Base-by-base conservation (phyloP, 148 eudicot genomes). In the Cornus florida region DNA sequence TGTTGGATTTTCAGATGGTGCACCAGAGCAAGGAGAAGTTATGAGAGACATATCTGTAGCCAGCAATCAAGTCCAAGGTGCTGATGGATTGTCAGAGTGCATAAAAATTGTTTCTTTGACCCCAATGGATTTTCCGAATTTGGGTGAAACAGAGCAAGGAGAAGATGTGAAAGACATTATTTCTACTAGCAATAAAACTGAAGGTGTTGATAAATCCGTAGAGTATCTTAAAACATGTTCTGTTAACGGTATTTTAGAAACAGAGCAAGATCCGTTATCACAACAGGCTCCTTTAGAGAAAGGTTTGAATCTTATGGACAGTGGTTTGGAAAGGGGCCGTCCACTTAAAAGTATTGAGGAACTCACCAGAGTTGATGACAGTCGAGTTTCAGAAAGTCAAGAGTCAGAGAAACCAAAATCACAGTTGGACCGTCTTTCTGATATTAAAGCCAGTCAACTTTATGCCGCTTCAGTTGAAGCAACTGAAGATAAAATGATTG, bases 221-320 rank as follows among this genome's bases (percentile, higher is more conserved):
- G 89, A 86, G 17, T 86, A 83, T 81, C 89, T 88, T 74, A 83
- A 86, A 56, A 64, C 72, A 38, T 80, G 81, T 86, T 77, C 84
- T 59, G 82, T 74, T 74, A 12, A 82, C 62, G 74, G 87, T 78
- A 74, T 83, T 6, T 89, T 87, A 70, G 67, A 77, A 68, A 82
- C 0, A 10, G 73, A 85, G 74, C 79, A 76, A 33, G 79, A 82
- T 77, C 70, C 80, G 39, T 77, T 62, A 39, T 48, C 77, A 67
- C 77, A 87, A 79, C 82, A 73, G 43, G 80, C 72, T 75, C 69
- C 79, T 33, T 38, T 64, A 1, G 64, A 77, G 31, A 75, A 78
- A 23, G 86, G 50, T 32, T 67, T 79, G 76, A 74, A 78, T 67
- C 76, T 83, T 68, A 39, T 62, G 35, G 74, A 35, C 64, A 68